Conservation (phyloP, 805 yeast species). For the Zygoascus ofunaensis region DNA sequence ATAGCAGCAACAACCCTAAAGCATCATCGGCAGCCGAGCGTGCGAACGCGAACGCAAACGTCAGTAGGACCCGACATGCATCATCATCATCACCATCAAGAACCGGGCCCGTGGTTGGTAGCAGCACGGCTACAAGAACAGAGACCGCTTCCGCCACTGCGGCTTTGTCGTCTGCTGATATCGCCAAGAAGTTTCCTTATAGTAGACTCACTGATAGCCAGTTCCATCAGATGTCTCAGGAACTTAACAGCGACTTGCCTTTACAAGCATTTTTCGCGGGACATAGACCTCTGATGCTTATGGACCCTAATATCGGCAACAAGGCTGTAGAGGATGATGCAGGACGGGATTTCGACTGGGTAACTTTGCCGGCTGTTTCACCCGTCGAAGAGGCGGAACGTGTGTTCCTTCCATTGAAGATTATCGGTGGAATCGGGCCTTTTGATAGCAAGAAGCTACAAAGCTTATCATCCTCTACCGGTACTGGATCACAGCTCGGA, state of each 20-base stretch:
- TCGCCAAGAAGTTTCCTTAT: constrained; percentile 10
- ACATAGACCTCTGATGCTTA: constrained; percentile 37
- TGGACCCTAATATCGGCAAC: constrained; percentile 23
- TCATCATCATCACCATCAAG: not conserved
- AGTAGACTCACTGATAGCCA: constrained; percentile 11
- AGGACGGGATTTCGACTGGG: constrained; percentile 2
- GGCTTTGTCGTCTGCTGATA: not conserved
- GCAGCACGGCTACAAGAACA: too few species aligned
- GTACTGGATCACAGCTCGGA: too few species aligned
- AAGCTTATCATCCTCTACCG: not conserved
- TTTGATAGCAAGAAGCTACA: not conserved
- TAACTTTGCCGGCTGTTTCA: constrained; percentile 2
- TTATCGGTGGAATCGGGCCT: constrained; percentile 2
- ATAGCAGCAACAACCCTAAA: not conserved
- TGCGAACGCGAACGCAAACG: not conserved
- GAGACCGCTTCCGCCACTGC: not conserved
- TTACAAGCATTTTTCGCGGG: constrained; percentile 37
- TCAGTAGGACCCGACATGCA: not conserved
- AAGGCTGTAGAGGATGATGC: not conserved
- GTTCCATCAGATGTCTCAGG: constrained; percentile 11
- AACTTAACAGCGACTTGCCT: constrained; percentile 14
- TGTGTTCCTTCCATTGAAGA: not conserved
- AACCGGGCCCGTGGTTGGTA: not conserved
- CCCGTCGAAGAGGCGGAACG: constrained; percentile 4
- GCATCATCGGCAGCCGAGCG: not conserved